Evolutionary conservation across 2,329 filamentous ascomycete genomes (phyloP).

Genomic region (Penicillium sp.): DNA sequence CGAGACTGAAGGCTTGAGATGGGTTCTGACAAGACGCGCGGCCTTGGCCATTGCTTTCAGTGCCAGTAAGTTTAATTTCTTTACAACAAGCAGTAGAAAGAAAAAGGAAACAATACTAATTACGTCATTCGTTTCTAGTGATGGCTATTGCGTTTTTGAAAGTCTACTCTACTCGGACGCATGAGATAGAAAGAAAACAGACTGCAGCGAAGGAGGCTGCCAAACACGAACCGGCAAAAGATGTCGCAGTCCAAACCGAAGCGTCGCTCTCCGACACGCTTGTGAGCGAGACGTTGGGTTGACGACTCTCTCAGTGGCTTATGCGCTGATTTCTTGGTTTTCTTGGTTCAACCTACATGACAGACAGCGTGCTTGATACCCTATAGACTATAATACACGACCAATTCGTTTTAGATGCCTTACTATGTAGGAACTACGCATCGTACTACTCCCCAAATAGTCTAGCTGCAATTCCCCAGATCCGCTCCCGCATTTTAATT

Average conservation of each 20-base stretch:
- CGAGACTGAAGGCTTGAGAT: constrained; percentile 85
- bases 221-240: constrained; percentile 21
- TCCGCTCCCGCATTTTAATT: background rate
- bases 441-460: background rate
- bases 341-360: background rate
- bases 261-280: constrained; percentile 12
- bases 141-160: constrained; percentile 48
- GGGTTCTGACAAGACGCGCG: constrained; percentile 70
- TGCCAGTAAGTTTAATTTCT: constrained; percentile 38
- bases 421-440: background rate
- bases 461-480: background rate
- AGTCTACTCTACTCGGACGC: constrained; percentile 39
- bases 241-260: constrained; percentile 16
- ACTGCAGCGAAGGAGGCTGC: constrained; percentile 27
- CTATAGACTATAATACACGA: constrained; percentile 2
- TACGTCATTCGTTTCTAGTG: constrained; percentile 26
- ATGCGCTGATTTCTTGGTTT: background rate
- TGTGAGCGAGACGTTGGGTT: constrained; percentile 16
- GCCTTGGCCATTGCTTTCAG: constrained; percentile 55
- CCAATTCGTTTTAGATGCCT: background rate
- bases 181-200: constrained; percentile 33
- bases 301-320: background rate
- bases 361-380: constrained; percentile 11
- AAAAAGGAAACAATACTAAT: background rate
- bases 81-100: background rate